Conservation (phyloP, 345 rosid genomes). For the Citrus glauca region DNA sequence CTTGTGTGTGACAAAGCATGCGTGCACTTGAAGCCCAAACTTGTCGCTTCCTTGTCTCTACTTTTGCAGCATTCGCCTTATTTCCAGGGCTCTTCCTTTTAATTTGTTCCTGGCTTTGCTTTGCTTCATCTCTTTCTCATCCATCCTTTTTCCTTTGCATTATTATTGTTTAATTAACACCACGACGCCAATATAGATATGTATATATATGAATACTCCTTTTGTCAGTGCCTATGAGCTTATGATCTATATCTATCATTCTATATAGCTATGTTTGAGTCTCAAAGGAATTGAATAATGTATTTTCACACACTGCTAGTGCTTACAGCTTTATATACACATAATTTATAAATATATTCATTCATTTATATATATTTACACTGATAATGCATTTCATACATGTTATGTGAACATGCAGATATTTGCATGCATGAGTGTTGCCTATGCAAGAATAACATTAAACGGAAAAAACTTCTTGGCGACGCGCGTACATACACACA, state of each 20-base stretch:
- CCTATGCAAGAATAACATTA: too few relatives aligned
- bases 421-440: conserved; percentile 3
- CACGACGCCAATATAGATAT: too few relatives aligned
- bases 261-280: not conserved
- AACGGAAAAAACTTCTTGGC: too few relatives aligned
- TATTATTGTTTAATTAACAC: not conserved
- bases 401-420: not conserved
- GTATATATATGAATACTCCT: not conserved
- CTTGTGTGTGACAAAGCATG: conserved; percentile 30
- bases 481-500: too few relatives aligned
- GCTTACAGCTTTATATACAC: conserved; percentile 8
- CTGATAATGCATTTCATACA: not conserved
- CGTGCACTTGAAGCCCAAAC: conserved; percentile 39
- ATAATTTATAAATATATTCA: not conserved
- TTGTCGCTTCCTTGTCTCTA: conserved; percentile 34
- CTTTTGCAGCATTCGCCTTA: conserved; percentile 36
- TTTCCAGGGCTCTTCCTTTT: conserved; percentile 34
- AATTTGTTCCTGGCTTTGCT: not conserved
- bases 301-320: not conserved
- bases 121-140: conserved; percentile 5
- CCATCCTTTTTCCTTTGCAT: not conserved
- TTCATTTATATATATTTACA: not conserved
- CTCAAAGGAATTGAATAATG: conserved; percentile 15
- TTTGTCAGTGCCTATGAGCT: not conserved
- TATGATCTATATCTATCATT: not conserved